phyloP scores from a whole-genome alignment of 2,329 filamentous ascomycete genomes.

The Nigrospora osmanthi region DNA sequence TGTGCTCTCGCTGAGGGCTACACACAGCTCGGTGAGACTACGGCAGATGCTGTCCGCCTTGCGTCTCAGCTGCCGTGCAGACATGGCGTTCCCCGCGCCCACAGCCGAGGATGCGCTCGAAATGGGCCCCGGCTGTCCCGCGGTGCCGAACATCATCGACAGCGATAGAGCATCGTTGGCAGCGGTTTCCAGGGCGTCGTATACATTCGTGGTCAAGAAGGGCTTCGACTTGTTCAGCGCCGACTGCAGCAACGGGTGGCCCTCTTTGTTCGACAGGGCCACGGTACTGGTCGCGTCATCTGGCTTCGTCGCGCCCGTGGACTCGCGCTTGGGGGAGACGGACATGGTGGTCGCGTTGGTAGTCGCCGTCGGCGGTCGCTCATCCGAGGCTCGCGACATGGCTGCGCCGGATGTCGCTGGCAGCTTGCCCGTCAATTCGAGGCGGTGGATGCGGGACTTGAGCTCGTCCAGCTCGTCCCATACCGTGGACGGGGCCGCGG shows the following conservation, averaged over 20 bases:
- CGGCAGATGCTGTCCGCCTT: conserved; percentile 92
- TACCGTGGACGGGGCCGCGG: conserved; percentile 82
- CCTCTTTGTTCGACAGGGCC: conserved; percentile 40
- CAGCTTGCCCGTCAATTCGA: conserved; percentile 84
- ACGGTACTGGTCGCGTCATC: conserved; percentile 34
- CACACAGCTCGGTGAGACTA: conserved; percentile 83
- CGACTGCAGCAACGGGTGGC: conserved; percentile 72
- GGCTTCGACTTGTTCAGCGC: conserved; percentile 73
- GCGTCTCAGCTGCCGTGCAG: conserved; percentile 78
- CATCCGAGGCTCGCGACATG: conserved; percentile 64
- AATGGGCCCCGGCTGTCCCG: conserved; percentile 60
- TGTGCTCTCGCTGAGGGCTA: conserved; percentile 65
- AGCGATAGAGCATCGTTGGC: conserved; percentile 75
- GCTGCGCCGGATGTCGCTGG: conserved; percentile 76
- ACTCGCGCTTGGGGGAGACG: conserved; percentile 72
- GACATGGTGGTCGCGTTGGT: conserved; percentile 82
- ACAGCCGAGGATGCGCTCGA: conserved; percentile 59
- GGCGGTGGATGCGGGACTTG: conserved; percentile 82
- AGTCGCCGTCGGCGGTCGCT: conserved; percentile 82
- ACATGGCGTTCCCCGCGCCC: conserved; percentile 41
- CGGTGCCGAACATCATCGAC: conserved; percentile 67
- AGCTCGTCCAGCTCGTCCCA: conserved; percentile 97
- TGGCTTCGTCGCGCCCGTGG: conserved; percentile 37
- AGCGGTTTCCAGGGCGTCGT: conserved; percentile 70
- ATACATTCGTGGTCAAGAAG: conserved; percentile 64